These are phyloP conservation scores for Cyclocybe cylindracea DNA, from an alignment of 768 basidiomycete species.

Conservation along the genomic window DNA sequence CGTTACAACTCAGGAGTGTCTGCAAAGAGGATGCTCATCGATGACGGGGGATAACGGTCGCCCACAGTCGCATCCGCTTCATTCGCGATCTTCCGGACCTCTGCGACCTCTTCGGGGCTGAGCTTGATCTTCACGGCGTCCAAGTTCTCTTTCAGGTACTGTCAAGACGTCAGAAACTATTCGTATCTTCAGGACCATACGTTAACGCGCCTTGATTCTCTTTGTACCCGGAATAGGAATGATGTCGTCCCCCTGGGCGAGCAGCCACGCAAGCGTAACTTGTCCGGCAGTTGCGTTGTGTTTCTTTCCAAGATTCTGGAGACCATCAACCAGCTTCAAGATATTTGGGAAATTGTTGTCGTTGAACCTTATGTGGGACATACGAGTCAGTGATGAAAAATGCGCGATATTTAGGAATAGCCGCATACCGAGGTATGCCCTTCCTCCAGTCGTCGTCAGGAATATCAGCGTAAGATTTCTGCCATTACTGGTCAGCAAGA, in stretches of 20 bases:
- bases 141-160: constrained; percentile 48
- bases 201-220: constrained; percentile 19
- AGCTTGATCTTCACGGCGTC: constrained; percentile 34
- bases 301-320: constrained; percentile 39
- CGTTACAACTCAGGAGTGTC: constrained; percentile 29
- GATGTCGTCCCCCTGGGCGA: constrained; percentile 48
- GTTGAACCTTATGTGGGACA: constrained; percentile 22
- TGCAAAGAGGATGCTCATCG: constrained; percentile 26
- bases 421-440: constrained; percentile 29
- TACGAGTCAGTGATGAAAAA: no score
- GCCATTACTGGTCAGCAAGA: background rate
- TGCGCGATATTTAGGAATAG: no score
- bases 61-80: constrained; percentile 29
- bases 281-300: constrained; percentile 47
- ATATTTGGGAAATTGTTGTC: constrained; percentile 50
- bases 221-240: constrained; percentile 53
- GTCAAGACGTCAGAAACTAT: background rate
- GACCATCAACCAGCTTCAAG: constrained; percentile 38
- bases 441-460: constrained; percentile 39
- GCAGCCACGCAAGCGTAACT: constrained; percentile 50
- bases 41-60: constrained; percentile 32
- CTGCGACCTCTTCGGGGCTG: constrained; percentile 34
- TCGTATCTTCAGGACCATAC: no score
- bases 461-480: constrained; percentile 39
- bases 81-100: constrained; percentile 35